Conservation (phyloP, 306 rosid genomes). For the Cicer judaicum region DNA sequence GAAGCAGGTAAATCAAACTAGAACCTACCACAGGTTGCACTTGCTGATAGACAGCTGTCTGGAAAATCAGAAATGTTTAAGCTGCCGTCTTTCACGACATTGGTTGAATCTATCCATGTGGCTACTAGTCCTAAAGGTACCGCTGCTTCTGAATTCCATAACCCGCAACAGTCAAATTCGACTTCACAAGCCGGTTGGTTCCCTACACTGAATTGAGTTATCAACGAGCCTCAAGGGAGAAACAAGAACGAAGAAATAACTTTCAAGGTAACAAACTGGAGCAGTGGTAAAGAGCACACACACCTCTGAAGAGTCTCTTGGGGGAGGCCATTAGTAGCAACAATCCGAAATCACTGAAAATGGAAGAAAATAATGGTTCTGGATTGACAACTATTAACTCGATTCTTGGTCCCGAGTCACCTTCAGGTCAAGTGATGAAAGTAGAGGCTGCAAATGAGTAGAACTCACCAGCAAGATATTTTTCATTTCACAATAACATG, state of each 20-base stretch:
- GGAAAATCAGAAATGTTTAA: constrained; percentile 68
- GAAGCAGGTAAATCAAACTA: constrained; percentile 46
- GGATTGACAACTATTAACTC: constrained; percentile 59
- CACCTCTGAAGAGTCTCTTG: constrained; percentile 82
- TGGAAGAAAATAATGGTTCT: constrained; percentile 51
- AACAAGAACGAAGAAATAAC: constrained; percentile 83
- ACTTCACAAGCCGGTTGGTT: constrained; percentile 76
- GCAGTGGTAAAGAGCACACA: constrained; percentile 73
- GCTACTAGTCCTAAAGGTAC: constrained; percentile 46
- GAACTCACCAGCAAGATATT: constrained; percentile 79
- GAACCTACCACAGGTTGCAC: constrained; percentile 44
- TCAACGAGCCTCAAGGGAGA: constrained; percentile 69
- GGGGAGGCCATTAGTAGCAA: constrained; percentile 67
- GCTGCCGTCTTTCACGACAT: constrained; percentile 84
- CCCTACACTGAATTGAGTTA: constrained; percentile 67
- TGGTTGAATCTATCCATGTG: constrained; percentile 60
- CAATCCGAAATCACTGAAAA: constrained; percentile 61
- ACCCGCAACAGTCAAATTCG: constrained; percentile 46
- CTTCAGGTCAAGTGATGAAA: constrained; percentile 46
- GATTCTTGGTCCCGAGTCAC: constrained; percentile 60
- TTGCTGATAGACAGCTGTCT: constrained; percentile 50
- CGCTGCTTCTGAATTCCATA: constrained; percentile 49
- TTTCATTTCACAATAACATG: constrained; percentile 32
- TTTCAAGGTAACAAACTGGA: constrained; percentile 86
- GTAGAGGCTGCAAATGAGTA: constrained; percentile 67